phyloP scores from a whole-genome alignment of 768 basidiomycete species.

The Sarcomyxa edulis region DNA sequence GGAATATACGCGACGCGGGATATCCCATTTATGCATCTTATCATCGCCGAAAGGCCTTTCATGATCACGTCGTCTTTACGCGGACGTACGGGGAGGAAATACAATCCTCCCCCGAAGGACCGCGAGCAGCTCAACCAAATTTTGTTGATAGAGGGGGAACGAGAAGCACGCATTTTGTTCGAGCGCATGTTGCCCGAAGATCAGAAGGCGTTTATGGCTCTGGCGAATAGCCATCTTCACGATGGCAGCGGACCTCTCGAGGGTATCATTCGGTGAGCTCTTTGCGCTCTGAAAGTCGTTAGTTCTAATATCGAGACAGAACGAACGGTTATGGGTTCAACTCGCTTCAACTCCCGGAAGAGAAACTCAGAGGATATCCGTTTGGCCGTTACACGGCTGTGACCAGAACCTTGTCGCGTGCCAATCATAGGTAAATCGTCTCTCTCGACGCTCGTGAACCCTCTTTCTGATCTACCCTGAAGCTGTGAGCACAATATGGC shows the following conservation, averaged over 20 bases:
- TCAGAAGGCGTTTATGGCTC: constrained; percentile 15
- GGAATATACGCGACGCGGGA: constrained; percentile 5
- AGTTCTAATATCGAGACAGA: background rate
- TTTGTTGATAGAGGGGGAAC: no score
- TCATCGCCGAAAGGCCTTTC: constrained; percentile 22
- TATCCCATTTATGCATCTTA: constrained; percentile 13
- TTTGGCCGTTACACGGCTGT: constrained; percentile 10
- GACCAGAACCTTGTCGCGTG: no score
- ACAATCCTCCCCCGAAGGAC: no score
- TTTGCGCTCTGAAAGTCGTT: no score
- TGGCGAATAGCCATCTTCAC: constrained; percentile 19
- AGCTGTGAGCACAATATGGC: constrained; percentile 20
- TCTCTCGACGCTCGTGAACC: no score
- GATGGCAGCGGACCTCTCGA: background rate
- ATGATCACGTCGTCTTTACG: no score
- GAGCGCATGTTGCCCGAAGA: constrained; percentile 16
- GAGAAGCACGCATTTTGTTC: constrained; percentile 10
- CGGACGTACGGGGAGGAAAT: no score
- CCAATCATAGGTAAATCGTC: constrained; percentile 18
- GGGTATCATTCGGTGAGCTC: background rate
- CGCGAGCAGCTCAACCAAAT: no score
- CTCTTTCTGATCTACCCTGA: no score
- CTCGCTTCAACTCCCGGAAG: background rate
- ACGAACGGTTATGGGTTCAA: constrained; percentile 1
- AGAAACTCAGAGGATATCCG: background rate